These are phyloP conservation scores for Paraurostyla sp. DNA, from an alignment of 73 alveolate genomes.

Conservation along the genomic window DNA sequence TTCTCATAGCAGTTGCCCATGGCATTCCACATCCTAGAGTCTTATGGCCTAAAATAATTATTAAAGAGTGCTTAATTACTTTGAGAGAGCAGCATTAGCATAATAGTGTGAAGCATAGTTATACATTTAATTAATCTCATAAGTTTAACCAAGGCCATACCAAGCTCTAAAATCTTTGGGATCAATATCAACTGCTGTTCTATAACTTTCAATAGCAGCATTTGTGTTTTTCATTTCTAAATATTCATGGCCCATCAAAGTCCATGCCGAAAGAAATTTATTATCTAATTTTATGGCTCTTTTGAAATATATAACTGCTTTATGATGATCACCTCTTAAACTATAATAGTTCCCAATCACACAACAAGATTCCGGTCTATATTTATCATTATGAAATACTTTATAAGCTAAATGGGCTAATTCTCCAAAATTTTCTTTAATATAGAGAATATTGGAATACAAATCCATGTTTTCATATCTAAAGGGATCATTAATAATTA, in stretches of 20 bases:
- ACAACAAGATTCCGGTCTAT: slow-evolving; percentile 99
- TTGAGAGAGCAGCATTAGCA: slow-evolving; percentile 93
- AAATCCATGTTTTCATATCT: slow-evolving; percentile 97
- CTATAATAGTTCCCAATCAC: slow-evolving; percentile 97
- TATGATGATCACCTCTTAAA: slow-evolving; percentile 97
- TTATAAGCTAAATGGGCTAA: slow-evolving; percentile 96
- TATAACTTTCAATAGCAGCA: slow-evolving; percentile 97
- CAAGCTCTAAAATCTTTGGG: slow-evolving; percentile 98
- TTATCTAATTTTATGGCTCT: slow-evolving; percentile 95
- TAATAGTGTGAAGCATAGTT: slow-evolving; percentile 96
- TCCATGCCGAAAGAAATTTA: slow-evolving; percentile 96
- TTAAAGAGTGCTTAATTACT: not conserved
- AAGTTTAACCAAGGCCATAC: slow-evolving; percentile 97
- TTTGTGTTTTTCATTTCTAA: slow-evolving; percentile 98
- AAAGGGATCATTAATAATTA: slow-evolving; percentile 91
- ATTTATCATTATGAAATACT: slow-evolving; percentile 96
- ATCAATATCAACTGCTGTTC: slow-evolving; percentile 98
- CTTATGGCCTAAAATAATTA: slow-evolving; percentile 89
- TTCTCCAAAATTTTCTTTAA: slow-evolving; percentile 98
- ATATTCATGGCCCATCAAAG: slow-evolving; percentile 99
- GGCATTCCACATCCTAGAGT: slow-evolving; percentile 99
- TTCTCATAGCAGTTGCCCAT: slow-evolving; percentile 98
- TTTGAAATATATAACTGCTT: slow-evolving; percentile 95
- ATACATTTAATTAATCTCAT: slow-evolving; percentile 95
- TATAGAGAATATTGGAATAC: slow-evolving; percentile 96